A percentile compares a stretch with the other conserved stretches of the same genome.
Evolutionary conservation across 2,329 filamentous ascomycete genomes (phyloP).

Genomic region (Akanthomyces muscarius): DNA sequence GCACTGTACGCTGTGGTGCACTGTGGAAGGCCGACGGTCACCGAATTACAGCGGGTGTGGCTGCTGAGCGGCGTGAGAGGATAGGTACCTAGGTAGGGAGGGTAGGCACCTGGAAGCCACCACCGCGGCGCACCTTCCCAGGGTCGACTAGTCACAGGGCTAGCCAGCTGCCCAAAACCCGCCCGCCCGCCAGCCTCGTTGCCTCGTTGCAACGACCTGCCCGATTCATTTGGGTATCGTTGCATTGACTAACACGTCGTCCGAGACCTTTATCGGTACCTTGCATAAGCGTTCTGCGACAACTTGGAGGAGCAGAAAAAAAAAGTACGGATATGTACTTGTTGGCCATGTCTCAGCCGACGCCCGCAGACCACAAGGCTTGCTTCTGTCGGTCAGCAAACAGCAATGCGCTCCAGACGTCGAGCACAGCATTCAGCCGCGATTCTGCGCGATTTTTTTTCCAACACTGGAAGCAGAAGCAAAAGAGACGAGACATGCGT

Average conservation of each 20-base stretch:
- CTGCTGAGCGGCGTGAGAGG: not conserved
- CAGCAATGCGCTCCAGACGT: not conserved
- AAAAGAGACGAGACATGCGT: constrained; percentile 3
- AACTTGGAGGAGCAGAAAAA: not conserved
- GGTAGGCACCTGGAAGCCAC: not conserved
- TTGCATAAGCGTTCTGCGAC: constrained; percentile 15
- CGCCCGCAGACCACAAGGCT: not conserved
- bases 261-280: constrained; percentile 12
- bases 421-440: constrained; percentile 5
- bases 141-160: not conserved
- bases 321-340: too few relatives aligned
- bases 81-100: too few relatives aligned
- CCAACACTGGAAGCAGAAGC: not conserved
- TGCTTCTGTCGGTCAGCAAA: constrained; percentile 13
- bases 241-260: not conserved
- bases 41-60: not conserved
- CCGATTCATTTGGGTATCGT: not conserved
- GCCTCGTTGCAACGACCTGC: not conserved
- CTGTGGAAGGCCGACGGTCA: not conserved
- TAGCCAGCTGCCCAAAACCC: not conserved
- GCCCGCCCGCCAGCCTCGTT: not conserved
- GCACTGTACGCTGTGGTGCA: too few relatives aligned
- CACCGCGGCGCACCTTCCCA: not conserved
- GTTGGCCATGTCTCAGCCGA: not conserved
- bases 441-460: constrained; percentile 1